Evolutionary conservation across 1,139 yeast genomes (phyloP).

Genomic region (Candida pseudocylindracea): DNA sequence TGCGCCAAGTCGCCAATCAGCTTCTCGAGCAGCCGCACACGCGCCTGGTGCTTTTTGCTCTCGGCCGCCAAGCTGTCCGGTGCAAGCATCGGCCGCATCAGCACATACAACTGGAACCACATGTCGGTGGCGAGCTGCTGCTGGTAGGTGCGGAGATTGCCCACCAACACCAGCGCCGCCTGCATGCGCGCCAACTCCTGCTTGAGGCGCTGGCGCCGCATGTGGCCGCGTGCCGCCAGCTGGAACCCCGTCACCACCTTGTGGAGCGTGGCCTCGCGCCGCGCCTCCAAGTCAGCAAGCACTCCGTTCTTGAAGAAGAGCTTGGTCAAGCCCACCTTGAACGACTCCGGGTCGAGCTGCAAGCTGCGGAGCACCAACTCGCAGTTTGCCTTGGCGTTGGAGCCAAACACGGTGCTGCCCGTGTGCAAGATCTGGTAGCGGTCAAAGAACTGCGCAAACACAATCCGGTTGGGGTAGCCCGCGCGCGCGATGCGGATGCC

Average conservation of each 20-base stretch:
- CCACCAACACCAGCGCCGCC: slow-evolving; percentile 49
- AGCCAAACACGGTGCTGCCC: slow-evolving; percentile 19
- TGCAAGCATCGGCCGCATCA: slow-evolving; percentile 48
- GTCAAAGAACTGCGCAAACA: slow-evolving; percentile 56
- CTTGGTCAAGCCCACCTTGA: slow-evolving; percentile 68
- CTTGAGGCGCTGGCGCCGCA: slow-evolving; percentile 29
- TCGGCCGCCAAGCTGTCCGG: neutral
- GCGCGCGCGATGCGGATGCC: slow-evolving; percentile 95
- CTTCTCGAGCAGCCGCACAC: neutral
- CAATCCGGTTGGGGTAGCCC: slow-evolving; percentile 86
- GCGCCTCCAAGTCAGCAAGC: slow-evolving; percentile 64
- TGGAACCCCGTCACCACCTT: slow-evolving; percentile 39
- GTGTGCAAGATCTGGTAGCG: slow-evolving; percentile 49
- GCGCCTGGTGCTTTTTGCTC: neutral
- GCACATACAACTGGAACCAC: slow-evolving; percentile 61
- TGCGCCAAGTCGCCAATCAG: neutral
- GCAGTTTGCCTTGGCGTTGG: slow-evolving; percentile 36
- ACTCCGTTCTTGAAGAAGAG: slow-evolving; percentile 90
- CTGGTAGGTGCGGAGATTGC: slow-evolving; percentile 29
- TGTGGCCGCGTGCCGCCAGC: slow-evolving; percentile 41
- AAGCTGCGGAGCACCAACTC: slow-evolving; percentile 42
- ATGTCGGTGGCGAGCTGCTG: slow-evolving; percentile 14
- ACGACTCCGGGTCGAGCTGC: slow-evolving; percentile 37
- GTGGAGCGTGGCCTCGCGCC: slow-evolving; percentile 45
- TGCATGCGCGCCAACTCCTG: slow-evolving; percentile 34